phyloP scores from a whole-genome alignment of 768 basidiomycete genomes.

The Tremella mesenterica region DNA sequence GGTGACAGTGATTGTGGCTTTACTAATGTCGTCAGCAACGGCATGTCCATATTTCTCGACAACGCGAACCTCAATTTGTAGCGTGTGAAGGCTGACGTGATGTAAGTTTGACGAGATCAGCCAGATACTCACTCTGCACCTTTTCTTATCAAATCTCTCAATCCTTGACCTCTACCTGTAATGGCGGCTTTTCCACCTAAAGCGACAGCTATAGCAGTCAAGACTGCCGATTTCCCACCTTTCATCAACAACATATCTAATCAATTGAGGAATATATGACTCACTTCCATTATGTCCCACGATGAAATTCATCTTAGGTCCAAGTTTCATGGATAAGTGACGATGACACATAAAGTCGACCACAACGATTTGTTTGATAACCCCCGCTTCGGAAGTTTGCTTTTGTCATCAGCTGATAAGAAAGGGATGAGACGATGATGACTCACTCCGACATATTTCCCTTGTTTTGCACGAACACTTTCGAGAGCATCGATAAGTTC shows the following conservation, averaged over 20 bases:
- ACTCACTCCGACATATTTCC: too few relatives aligned
- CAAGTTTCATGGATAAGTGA: conserved; percentile 71
- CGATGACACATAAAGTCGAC: conserved; percentile 95
- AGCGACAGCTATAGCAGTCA: conserved; percentile 85
- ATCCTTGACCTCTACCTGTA: conserved; percentile 77
- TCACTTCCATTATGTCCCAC: conserved; percentile 90
- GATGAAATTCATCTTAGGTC: conserved; percentile 93
- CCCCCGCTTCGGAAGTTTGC: conserved; percentile 75
- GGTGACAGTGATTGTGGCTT: conserved; percentile 65
- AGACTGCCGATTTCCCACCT: conserved; percentile 93
- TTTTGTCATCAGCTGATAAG: conserved; percentile 35
- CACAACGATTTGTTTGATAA: conserved; percentile 58
- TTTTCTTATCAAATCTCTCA: conserved; percentile 77
- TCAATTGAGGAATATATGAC: conserved; percentile 39
- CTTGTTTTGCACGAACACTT: too few relatives aligned
- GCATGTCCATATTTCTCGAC: too few relatives aligned
- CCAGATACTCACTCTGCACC: conserved; percentile 59
- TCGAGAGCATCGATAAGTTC: neutral
- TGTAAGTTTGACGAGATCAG: neutral
- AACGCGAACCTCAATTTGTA: too few relatives aligned
- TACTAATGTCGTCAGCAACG: conserved; percentile 45
- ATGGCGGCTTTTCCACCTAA: conserved; percentile 86
- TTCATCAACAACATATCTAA: conserved; percentile 6
- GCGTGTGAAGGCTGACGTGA: too few relatives aligned
- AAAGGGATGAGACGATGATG: neutral